Conservation (phyloP, 164 flowering plant genomes). For the Tinospora cordifolia region DNA sequence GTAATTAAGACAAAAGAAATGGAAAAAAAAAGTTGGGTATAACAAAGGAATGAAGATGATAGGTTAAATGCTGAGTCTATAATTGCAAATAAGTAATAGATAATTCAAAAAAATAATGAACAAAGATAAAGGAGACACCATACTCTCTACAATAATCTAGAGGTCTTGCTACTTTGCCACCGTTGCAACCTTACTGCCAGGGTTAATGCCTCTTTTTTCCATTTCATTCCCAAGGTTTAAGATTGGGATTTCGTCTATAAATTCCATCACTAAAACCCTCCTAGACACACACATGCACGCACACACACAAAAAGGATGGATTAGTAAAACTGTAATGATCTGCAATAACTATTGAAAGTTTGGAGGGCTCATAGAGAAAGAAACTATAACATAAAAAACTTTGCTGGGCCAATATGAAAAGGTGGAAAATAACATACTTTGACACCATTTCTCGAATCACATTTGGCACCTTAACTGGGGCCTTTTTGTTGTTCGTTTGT, state of each 20-base stretch:
- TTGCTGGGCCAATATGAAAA: neutral
- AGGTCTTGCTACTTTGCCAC: conserved; percentile 87
- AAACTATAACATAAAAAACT: too few species aligned
- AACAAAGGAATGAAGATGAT: neutral
- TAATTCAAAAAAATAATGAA: conserved; percentile 3
- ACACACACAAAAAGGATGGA: too few species aligned
- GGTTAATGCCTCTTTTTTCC: conserved; percentile 80
- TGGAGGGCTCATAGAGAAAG: too few species aligned
- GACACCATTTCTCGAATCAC: conserved; percentile 48
- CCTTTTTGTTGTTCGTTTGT: conserved; percentile 50
- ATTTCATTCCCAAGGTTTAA: conserved; percentile 86
- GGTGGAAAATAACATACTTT: conserved; percentile 37
- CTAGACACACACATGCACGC: conserved; percentile 40
- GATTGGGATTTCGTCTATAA: conserved; percentile 83
- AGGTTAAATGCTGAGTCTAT: neutral
- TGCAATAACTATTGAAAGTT: too few species aligned
- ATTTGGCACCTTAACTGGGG: conserved; percentile 77
- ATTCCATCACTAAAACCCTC: conserved; percentile 89
- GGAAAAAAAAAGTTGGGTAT: neutral
- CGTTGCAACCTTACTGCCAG: conserved; percentile 66
- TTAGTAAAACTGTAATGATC: too few species aligned
- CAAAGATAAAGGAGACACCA: conserved; percentile 19
- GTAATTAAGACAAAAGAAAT: too few species aligned
- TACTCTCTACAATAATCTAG: conserved; percentile 33
- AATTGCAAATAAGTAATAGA: neutral